Conservation (phyloP, 306 rosid genomes). For the Sechiopsis laciniata region DNA sequence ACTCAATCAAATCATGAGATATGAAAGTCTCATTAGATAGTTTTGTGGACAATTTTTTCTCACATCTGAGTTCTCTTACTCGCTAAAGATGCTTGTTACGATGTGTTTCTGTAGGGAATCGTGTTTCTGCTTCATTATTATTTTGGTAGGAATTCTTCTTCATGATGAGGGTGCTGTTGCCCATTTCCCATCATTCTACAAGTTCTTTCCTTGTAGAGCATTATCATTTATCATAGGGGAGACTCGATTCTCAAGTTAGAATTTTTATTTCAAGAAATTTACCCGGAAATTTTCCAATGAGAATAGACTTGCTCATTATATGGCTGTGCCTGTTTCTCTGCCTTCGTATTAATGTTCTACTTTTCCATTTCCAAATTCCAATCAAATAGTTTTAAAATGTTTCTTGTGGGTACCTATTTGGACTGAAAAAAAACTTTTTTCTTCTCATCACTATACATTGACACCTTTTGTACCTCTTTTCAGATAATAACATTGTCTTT, state of each 20-base stretch:
- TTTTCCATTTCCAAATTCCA: not conserved
- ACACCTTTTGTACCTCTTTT: not conserved
- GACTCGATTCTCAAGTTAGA: not conserved
- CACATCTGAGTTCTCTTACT: not conserved
- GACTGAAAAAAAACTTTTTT: not conserved
- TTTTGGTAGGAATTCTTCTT: not conserved
- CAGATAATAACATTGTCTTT: not conserved
- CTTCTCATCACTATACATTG: not conserved
- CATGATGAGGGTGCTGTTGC: not conserved
- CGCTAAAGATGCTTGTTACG: not conserved
- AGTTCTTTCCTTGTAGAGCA: constrained; percentile 8
- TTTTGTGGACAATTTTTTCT: not conserved
- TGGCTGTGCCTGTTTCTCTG: not conserved
- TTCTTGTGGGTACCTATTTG: not conserved
- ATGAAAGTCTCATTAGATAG: not conserved
- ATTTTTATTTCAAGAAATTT: not conserved
- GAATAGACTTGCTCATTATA: not conserved
- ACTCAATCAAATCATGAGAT: no score
- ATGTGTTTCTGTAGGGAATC: not conserved
- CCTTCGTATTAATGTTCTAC: not conserved
- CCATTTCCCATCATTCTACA: not conserved
- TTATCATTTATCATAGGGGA: not conserved
- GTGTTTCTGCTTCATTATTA: not conserved
- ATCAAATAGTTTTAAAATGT: not conserved
- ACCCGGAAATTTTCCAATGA: not conserved